These are phyloP conservation scores for Penicillium sp. DNA, from an alignment of 2,329 filamentous ascomycete genomes.

Conservation along the genomic window DNA sequence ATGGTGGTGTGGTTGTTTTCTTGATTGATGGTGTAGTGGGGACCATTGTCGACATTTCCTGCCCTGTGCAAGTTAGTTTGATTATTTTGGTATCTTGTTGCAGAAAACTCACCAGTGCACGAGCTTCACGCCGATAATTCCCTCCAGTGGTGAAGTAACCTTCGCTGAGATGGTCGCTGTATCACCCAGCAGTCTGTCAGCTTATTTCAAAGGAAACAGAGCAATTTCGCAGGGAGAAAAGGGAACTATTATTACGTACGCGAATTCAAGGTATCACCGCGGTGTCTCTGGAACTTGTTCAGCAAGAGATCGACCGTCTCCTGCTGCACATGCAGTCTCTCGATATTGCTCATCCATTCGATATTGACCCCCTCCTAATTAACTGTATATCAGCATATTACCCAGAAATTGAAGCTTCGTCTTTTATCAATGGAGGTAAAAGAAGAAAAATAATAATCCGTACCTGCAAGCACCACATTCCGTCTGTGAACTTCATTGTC, in stretches of 20 bases:
- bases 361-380: slow-evolving; percentile 41
- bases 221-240: not conserved
- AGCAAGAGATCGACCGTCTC: slow-evolving; percentile 40
- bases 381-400: not conserved
- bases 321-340: slow-evolving; percentile 35
- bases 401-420: not conserved
- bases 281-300: slow-evolving; percentile 42
- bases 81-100: too few species aligned
- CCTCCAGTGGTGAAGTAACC: slow-evolving; percentile 42
- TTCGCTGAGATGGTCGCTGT: slow-evolving; percentile 39
- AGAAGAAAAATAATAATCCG: slow-evolving; percentile 3
- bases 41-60: slow-evolving; percentile 40
- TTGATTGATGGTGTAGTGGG: slow-evolving; percentile 38
- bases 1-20: slow-evolving; percentile 34
- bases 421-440: not conserved
- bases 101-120: slow-evolving; percentile 42
- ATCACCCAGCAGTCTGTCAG: not conserved
- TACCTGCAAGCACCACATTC: slow-evolving; percentile 45
- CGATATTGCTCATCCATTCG: slow-evolving; percentile 50
- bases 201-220: not conserved
- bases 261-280: slow-evolving; percentile 47
- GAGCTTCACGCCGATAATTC: slow-evolving; percentile 45
- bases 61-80: slow-evolving; percentile 32
- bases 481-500: slow-evolving; percentile 48
- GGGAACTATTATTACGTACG: slow-evolving; percentile 23